Percentiles rank a stretch among this genome's conserved stretches.
phyloP scores from a whole-genome alignment of 2,329 filamentous ascomycete species.

The Torrubiella hemipterigena region DNA sequence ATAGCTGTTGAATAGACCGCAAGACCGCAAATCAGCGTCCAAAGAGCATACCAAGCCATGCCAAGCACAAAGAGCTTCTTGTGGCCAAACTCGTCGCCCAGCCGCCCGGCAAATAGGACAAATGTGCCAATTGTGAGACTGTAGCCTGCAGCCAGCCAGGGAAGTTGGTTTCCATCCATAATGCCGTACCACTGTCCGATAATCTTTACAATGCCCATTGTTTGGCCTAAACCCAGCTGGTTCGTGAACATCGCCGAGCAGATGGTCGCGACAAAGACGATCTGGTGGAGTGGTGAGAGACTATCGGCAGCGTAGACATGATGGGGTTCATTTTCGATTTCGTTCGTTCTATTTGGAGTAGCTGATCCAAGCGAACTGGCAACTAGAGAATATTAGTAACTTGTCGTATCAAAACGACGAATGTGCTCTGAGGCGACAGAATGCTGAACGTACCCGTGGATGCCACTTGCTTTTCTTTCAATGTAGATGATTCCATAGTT shows the following conservation, averaged over 20 bases:
- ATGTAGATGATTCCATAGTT: no score
- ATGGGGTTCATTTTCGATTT: background rate
- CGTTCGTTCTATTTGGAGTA: no score
- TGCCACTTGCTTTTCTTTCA: no score
- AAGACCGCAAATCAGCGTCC: slow-evolving; percentile 35
- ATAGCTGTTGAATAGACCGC: slow-evolving; percentile 24
- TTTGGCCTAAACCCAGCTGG: slow-evolving; percentile 6
- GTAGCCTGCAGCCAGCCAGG: slow-evolving; percentile 48
- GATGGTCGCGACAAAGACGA: background rate
- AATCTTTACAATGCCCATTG: slow-evolving; percentile 32
- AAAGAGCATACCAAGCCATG: slow-evolving; percentile 41
- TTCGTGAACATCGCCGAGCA: slow-evolving; percentile 13
- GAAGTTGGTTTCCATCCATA: slow-evolving; percentile 28
- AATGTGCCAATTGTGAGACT: slow-evolving; percentile 43
- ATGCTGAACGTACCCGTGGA: no score
- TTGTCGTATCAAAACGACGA: no score
- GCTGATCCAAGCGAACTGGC: no score
- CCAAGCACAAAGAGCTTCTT: slow-evolving; percentile 41
- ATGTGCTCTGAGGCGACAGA: no score
- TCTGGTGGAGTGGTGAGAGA: background rate
- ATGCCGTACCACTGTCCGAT: slow-evolving; percentile 35
- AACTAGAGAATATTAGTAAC: no score
- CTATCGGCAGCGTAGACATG: background rate
- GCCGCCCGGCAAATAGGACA: slow-evolving; percentile 41
- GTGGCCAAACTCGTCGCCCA: slow-evolving; percentile 47